Conservation (phyloP, 176 grass and related monocot genomes). For the sorghum (Sorghum bicolor) region DNA sequence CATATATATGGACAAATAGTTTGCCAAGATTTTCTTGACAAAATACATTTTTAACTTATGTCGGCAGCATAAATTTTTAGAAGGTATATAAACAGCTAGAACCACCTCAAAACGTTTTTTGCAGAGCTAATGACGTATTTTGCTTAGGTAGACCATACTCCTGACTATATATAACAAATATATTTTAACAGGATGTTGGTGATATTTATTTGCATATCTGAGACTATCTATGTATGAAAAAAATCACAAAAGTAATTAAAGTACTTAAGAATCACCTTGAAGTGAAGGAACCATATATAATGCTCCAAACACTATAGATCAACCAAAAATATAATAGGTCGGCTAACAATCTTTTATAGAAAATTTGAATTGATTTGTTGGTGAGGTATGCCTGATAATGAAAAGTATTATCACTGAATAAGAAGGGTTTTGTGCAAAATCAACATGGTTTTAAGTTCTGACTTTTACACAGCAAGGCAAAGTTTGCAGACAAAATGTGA, state of each 20-base stretch:
- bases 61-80: neutral
- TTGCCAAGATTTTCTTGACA: neutral
- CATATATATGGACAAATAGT: neutral
- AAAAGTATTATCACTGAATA: neutral
- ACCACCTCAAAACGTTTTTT: neutral
- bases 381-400: neutral
- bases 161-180: neutral
- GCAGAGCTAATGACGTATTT: neutral
- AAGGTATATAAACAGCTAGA: neutral
- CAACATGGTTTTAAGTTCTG: neutral
- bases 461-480: neutral
- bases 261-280: neutral
- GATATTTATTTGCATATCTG: neutral
- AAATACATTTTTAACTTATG: neutral
- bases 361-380: neutral
- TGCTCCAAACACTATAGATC: neutral
- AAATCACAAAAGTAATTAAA: neutral
- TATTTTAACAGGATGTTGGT: neutral
- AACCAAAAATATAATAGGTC: neutral
- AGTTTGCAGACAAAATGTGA: neutral
- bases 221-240: neutral
- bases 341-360: neutral
- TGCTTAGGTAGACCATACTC: neutral
- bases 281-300: neutral
- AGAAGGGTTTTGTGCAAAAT: neutral